Evolutionary conservation across 1,284 basidiomycete species (phyloP).

Genomic region (Cutaneotrichosporon sp.): DNA sequence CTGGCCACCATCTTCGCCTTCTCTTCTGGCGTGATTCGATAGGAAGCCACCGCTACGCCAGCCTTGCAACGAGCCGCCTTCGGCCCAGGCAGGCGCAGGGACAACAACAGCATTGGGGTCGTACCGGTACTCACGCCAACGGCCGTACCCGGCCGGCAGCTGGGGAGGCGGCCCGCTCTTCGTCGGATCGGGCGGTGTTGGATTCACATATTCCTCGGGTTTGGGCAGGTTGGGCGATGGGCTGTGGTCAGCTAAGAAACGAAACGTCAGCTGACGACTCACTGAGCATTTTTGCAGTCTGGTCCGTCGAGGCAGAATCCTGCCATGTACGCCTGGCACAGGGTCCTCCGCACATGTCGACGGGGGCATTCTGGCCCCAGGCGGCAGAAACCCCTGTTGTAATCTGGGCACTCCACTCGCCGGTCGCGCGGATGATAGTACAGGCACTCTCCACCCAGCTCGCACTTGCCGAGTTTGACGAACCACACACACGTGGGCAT

Average conservation of each 20-base stretch:
- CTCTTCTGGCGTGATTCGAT: conserved; percentile 31
- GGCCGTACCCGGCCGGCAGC: conserved; percentile 61
- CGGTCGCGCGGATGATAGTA: conserved; percentile 90
- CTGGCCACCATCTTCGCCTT: conserved; percentile 26
- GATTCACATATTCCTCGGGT: conserved; percentile 71
- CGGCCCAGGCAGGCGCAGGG: conserved; percentile 39
- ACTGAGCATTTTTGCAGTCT: conserved; percentile 89
- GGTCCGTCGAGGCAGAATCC: conserved; percentile 95
- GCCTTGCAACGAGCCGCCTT: conserved; percentile 38
- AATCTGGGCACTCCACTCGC: conserved; percentile 90
- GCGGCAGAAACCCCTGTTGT: conserved; percentile 91
- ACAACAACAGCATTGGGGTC: conserved; percentile 55
- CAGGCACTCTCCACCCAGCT: conserved; percentile 94
- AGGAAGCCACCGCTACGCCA: conserved; percentile 42
- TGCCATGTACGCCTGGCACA: conserved; percentile 85
- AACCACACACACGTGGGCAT: conserved; percentile 99
- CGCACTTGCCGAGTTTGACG: conserved; percentile 96
- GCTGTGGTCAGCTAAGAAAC: conserved; percentile 25
- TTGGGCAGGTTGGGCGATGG: conserved; percentile 53
- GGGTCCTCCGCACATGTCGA: conserved; percentile 85
- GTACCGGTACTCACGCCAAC: conserved; percentile 69
- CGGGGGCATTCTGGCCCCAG: conserved; percentile 82
- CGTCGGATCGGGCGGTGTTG: conserved; percentile 65
- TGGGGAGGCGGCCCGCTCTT: conserved; percentile 83
- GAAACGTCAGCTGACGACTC: too few species aligned